phyloP scores from a whole-genome alignment of 2,329 filamentous ascomycete genomes.

The Hypoxylon sp. region DNA sequence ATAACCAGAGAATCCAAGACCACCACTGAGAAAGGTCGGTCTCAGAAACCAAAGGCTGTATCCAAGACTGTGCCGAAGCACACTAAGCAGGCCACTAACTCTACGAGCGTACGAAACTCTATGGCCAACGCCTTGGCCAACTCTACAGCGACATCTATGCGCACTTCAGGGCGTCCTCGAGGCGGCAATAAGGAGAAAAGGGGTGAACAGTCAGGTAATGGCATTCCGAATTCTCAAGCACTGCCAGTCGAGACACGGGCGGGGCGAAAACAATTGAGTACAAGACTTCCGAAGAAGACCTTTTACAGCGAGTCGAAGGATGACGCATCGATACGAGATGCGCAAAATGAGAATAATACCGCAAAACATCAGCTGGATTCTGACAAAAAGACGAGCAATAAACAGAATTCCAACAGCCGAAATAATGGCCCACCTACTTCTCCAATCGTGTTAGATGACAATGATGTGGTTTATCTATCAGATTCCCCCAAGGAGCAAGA shows the following conservation, averaged over 20 bases:
- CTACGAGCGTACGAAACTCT: neutral
- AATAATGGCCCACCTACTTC: conserved; percentile 5
- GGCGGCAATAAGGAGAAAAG: neutral
- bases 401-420: conserved; percentile 8
- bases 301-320: conserved; percentile 29
- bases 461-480: conserved; percentile 13
- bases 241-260: neutral
- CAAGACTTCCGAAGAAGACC: conserved; percentile 34
- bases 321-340: conserved; percentile 3
- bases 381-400: neutral
- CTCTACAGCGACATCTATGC: neutral
- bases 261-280: neutral
- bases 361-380: neutral
- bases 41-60: conserved; percentile 6
- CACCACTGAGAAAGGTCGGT: conserved; percentile 7
- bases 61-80: conserved; percentile 14
- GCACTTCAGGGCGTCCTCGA: conserved; percentile 3
- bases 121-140: neutral
- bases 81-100: neutral
- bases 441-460: neutral
- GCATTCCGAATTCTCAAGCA: conserved; percentile 20
- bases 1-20: conserved; percentile 10
- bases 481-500: conserved; percentile 15
- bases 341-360: neutral
- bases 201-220: neutral